phyloP scores from a whole-genome alignment of 1,284 basidiomycete genomes.

The Xanthoconium separans region DNA sequence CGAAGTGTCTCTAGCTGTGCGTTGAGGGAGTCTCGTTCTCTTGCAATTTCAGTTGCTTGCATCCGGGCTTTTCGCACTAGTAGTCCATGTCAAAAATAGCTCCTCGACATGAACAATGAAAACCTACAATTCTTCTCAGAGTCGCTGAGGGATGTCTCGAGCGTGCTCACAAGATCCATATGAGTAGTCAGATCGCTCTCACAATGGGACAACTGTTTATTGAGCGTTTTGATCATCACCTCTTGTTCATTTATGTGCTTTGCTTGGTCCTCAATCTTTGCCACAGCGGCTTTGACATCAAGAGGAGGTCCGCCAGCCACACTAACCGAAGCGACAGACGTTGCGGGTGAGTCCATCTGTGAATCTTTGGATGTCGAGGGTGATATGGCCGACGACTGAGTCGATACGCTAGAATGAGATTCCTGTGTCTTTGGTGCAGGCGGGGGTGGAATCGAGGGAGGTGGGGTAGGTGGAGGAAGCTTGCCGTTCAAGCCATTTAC shows the following conservation, averaged over 20 bases:
- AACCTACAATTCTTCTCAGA: conserved; percentile 86
- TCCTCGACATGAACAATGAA: conserved; percentile 8
- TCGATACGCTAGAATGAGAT: conserved; percentile 49
- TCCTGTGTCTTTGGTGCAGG: conserved; percentile 66
- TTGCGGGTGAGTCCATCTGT: conserved; percentile 63
- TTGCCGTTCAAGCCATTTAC: conserved; percentile 65
- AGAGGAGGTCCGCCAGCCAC: conserved; percentile 30
- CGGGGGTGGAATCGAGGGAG: conserved; percentile 85
- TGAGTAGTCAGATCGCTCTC: conserved; percentile 89
- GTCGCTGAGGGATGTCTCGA: conserved; percentile 83
- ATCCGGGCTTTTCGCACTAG: conserved; percentile 86
- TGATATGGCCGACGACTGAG: conserved; percentile 54
- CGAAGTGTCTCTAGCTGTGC: conserved; percentile 64
- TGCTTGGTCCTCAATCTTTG: conserved; percentile 69
- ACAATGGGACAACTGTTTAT: conserved; percentile 88
- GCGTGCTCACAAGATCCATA: conserved; percentile 82
- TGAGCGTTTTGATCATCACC: conserved; percentile 87
- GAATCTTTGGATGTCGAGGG: conserved; percentile 61
- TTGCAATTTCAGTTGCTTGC: conserved; percentile 83
- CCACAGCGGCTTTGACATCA: conserved; percentile 53
- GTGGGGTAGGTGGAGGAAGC: conserved; percentile 84
- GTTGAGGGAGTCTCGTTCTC: conserved; percentile 77
- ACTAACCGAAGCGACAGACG: conserved; percentile 51
- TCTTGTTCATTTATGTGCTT: conserved; percentile 83
- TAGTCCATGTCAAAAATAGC: conserved; percentile 21